Base-by-base conservation (phyloP, 1,139 yeast species). In the Scheffersomyces titani region DNA sequence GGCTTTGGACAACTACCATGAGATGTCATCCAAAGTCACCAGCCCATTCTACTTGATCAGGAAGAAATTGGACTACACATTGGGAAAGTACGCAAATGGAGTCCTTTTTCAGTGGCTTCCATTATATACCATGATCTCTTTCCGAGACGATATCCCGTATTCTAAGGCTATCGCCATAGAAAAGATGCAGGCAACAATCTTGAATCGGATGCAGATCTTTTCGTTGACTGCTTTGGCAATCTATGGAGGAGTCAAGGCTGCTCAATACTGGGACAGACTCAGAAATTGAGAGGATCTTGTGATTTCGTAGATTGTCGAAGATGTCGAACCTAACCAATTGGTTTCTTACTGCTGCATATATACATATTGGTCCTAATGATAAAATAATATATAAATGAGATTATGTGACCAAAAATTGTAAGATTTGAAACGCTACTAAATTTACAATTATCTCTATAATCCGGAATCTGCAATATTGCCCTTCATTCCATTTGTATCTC, bases 81-180 rank as follows among this genome's bases (percentile, higher is more conserved):
- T 93, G 53, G 89, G 92, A 5, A 81, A 78, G 54, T 63, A 78
- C 18, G 74, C 70, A 40, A 72, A 71, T 59, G 79, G 79, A 7
- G 54, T 55, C 16, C 69, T 86, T 19, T 85, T 87, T 59, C 73
- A 71, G 49, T 92, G 97, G 97, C 75, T 91, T 48, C 97, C 98
- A 1, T 75, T 93, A 66, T 93, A 93, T 71, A 87, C 97, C 9
- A 92, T 93, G 98, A 90, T 93, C 2, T 89, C 97, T 0, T 93
- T 93, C 73, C 78, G 97, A 61, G 87, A 89, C 13, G 97, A 92
- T 66, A 89, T 92, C 46, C 77, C 89, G 3, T 93, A 93, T 68
- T 82, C 92, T 1, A 78, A 79, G 55, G 97, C 97, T 0, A 80
- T 90, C 21, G 72, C 70, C n/a, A 80, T 80, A 21, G 85, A 83